These are phyloP conservation scores for Ceratobasidium sp. DNA, from an alignment of 1,284 basidiomycete species.

Conservation along the genomic window DNA sequence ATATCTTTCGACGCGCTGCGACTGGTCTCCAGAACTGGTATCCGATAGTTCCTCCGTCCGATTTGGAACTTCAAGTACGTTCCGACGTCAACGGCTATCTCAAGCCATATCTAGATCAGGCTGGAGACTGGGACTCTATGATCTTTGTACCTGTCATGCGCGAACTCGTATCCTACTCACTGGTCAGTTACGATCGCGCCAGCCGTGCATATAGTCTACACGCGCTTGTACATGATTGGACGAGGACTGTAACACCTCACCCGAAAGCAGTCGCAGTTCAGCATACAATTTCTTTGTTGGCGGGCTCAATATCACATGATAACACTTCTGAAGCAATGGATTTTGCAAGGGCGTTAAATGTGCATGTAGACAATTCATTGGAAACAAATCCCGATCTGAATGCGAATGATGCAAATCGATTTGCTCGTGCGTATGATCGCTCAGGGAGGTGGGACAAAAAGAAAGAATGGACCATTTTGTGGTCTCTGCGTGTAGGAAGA, in stretches of 20 bases:
- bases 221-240: neutral
- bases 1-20: too few relatives aligned
- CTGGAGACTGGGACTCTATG: neutral
- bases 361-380: neutral
- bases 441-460: neutral
- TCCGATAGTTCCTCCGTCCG: too few relatives aligned
- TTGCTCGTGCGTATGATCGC: neutral
- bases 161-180: slow-evolving; percentile 9
- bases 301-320: neutral
- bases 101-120: neutral
- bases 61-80: neutral
- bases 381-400: too few relatives aligned
- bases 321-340: neutral
- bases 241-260: neutral
- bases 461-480: too few relatives aligned
- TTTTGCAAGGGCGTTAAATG: neutral
- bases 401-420: neutral
- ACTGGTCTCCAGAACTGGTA: too few relatives aligned
- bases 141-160: neutral
- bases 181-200: neutral
- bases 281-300: neutral
- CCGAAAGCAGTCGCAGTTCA: neutral
- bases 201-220: neutral
- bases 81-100: neutral
- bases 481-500: too few relatives aligned